These are phyloP conservation scores for Vitis riparia DNA, from an alignment of 164 flowering plant genomes.

Conservation along the genomic window DNA sequence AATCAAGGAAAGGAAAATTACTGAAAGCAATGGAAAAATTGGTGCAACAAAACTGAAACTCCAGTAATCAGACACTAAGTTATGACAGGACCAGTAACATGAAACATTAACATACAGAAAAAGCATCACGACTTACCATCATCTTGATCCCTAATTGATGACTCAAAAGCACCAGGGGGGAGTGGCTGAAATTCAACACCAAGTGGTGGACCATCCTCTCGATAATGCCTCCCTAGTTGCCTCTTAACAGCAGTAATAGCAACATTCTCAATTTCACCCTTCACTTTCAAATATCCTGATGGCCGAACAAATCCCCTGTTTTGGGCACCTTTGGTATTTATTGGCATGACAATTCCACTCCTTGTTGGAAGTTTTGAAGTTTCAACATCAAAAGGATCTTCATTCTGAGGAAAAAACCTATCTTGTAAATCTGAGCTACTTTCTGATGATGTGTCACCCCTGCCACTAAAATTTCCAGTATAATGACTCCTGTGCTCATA, in stretches of 20 bases:
- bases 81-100: not conserved
- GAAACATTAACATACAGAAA: not conserved
- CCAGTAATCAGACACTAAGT: not conserved
- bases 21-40: not conserved
- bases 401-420: conserved; percentile 27
- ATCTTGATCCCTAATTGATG: conserved; percentile 21
- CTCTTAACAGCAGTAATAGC: conserved; percentile 82
- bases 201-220: conserved; percentile 84
- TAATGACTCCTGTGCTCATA: conserved; percentile 33
- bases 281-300: conserved; percentile 73
- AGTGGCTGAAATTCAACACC: conserved; percentile 77
- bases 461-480: conserved; percentile 25
- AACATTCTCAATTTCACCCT: conserved; percentile 70
- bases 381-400: conserved; percentile 30
- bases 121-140: conserved; percentile 29
- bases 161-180: conserved; percentile 91
- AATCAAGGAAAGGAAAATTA: not conserved
- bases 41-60: not conserved
- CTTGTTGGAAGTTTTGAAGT: conserved; percentile 31
- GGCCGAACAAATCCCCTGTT: conserved; percentile 44
- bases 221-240: conserved; percentile 73
- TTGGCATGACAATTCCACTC: conserved; percentile 24
- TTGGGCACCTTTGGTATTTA: conserved; percentile 20
- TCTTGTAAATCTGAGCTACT: conserved; percentile 66
- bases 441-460: conserved; percentile 71